phyloP scores from a whole-genome alignment of 495 filamentous ascomycete species.

The Friedmanniomyces endolithicus region DNA sequence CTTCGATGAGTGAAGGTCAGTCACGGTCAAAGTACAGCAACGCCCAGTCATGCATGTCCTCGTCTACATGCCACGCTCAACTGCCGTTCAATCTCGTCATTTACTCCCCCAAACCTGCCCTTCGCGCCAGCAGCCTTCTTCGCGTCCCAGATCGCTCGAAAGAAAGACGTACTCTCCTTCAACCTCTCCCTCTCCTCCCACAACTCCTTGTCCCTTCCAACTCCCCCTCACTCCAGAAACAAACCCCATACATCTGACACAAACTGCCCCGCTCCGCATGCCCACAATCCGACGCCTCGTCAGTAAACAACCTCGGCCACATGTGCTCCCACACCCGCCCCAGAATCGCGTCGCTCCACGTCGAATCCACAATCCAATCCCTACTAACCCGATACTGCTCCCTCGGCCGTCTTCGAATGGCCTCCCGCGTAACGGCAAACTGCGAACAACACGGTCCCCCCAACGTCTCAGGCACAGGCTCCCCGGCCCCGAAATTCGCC shows the following conservation, averaged over 20 bases:
- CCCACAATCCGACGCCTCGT: neutral
- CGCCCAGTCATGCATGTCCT: neutral
- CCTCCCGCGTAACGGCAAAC: conserved; percentile 1
- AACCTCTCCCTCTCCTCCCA: neutral
- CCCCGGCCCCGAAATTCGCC: neutral
- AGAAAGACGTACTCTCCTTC: neutral
- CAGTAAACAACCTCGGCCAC: conserved; percentile 1
- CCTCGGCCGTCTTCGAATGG: neutral
- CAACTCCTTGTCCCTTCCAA: conserved; percentile 3
- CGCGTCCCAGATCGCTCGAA: neutral
- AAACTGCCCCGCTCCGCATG: neutral
- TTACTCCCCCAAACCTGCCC: neutral
- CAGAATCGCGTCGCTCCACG: neutral
- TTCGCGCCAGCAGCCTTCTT: neutral
- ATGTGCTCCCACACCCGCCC: conserved; percentile 6
- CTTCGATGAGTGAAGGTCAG: too few relatives aligned
- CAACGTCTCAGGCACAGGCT: neutral
- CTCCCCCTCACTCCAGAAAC: neutral
- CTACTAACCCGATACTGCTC: neutral
- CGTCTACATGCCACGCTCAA: neutral
- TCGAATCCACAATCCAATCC: neutral
- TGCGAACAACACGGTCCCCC: conserved; percentile 3
- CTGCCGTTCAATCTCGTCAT: neutral
- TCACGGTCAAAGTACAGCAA: too few relatives aligned
- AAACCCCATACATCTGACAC: conserved; percentile 5